These are phyloP conservation scores for Botrytis pseudocinerea DNA, from an alignment of 2,329 filamentous ascomycete species.

Conservation along the genomic window DNA sequence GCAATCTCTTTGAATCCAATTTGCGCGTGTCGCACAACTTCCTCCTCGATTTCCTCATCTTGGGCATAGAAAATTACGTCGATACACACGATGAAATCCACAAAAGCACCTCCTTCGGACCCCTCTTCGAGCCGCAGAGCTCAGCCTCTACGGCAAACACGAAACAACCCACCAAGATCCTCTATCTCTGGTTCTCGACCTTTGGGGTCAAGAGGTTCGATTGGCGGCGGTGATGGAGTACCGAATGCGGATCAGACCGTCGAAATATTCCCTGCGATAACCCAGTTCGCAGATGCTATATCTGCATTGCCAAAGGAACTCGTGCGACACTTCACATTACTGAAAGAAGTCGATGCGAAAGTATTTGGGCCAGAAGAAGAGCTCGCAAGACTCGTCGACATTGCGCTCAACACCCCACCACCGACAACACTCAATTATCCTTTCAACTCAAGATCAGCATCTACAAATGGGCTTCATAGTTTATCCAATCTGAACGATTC, in stretches of 20 bases:
- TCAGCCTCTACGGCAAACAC: constrained; percentile 65
- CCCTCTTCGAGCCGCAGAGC: constrained; percentile 55
- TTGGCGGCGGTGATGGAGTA: constrained; percentile 44
- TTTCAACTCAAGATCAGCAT: constrained; percentile 34
- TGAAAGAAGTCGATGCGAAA: constrained; percentile 98
- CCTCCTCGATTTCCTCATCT: constrained; percentile 27
- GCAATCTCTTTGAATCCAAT: constrained; percentile 24
- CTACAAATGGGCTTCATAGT: constrained; percentile 36
- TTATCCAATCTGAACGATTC: constrained; percentile 36
- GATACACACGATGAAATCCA: constrained; percentile 40
- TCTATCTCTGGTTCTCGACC: constrained; percentile 51
- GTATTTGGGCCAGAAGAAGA: constrained; percentile 84
- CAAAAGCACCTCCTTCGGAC: constrained; percentile 37
- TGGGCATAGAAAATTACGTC: constrained; percentile 26
- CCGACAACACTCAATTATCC: constrained; percentile 42
- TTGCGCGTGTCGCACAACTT: constrained; percentile 32
- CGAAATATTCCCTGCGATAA: constrained; percentile 66
- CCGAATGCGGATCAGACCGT: constrained; percentile 52
- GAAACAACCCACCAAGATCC: constrained; percentile 62
- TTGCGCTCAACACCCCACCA: constrained; percentile 55
- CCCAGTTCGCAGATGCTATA: constrained; percentile 86
- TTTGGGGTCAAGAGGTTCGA: constrained; percentile 46
- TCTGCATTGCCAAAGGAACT: constrained; percentile 92
- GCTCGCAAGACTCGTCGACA: constrained; percentile 72
- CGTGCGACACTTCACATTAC: constrained; percentile 88